A percentile compares a stretch with the other conserved stretches of the same genome.
Evolutionary conservation across 768 basidiomycete genomes (phyloP).

Genomic region (Chalciporus sphaerocephalus): DNA sequence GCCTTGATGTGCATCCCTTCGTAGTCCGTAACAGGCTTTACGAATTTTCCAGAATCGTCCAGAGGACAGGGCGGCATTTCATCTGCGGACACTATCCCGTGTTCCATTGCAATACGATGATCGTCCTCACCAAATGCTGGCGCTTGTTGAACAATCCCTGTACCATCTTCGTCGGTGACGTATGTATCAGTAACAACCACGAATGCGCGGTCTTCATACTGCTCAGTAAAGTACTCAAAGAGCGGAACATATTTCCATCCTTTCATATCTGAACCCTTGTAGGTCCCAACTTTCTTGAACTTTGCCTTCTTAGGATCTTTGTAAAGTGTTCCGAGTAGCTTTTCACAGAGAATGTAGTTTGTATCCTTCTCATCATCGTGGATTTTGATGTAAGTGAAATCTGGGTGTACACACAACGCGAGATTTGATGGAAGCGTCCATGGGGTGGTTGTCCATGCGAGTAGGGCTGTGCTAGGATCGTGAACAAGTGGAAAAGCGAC

Average conservation of each 20-base stretch:
- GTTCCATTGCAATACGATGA: conserved; percentile 84
- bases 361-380: conserved; percentile 81
- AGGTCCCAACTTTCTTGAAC: conserved; percentile 84
- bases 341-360: conserved; percentile 91
- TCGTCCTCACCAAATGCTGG: conserved; percentile 99
- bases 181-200: conserved; percentile 86
- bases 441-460: conserved; percentile 99
- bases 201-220: conserved; percentile 93
- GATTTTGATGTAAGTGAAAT: conserved; percentile 95
- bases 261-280: conserved; percentile 89
- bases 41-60: conserved; percentile 86
- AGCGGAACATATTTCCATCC: conserved; percentile 94
- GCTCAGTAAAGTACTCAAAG: conserved; percentile 95
- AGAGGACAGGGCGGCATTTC: conserved; percentile 97
- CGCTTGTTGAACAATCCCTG: conserved; percentile 98
- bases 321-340: conserved; percentile 81
- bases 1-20: conserved; percentile 86
- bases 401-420: conserved; percentile 92
- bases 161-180: conserved; percentile 89
- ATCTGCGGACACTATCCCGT: conserved; percentile 78
- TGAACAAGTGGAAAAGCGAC: conserved; percentile 91
- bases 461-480: conserved; percentile 81
- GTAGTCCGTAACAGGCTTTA: conserved; percentile 86
- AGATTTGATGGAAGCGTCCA: conserved; percentile 98
- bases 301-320: conserved; percentile 98